These are phyloP conservation scores for Penicillium sp. DNA, from an alignment of 2,329 filamentous ascomycete species.

Conservation along the genomic window DNA sequence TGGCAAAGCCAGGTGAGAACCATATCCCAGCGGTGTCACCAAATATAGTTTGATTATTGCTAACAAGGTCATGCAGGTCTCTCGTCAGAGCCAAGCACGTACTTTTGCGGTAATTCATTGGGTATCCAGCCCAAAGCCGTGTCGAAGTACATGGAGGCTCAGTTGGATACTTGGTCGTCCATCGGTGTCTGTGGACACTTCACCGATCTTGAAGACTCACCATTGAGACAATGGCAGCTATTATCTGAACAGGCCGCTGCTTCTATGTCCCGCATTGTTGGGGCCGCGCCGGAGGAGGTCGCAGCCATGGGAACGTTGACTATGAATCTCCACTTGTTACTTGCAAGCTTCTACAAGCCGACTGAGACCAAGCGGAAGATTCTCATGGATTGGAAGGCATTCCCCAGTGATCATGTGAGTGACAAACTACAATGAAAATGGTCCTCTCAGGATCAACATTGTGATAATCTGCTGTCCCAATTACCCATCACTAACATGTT, in stretches of 20 bases:
- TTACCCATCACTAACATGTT: constrained; percentile 8
- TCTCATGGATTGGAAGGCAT: constrained; percentile 80
- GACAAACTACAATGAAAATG: background rate
- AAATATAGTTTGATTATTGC: background rate
- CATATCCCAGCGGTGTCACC: background rate
- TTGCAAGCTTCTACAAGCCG: constrained; percentile 79
- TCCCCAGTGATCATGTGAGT: constrained; percentile 75
- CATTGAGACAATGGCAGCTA: constrained; percentile 70
- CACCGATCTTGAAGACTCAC: constrained; percentile 62
- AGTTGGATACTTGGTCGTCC: constrained; percentile 77
- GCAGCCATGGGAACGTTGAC: constrained; percentile 86
- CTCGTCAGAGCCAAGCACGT: constrained; percentile 52
- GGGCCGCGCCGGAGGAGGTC: constrained; percentile 68
- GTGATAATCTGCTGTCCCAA: background rate
- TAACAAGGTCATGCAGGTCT: constrained; percentile 27
- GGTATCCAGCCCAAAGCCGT: constrained; percentile 75
- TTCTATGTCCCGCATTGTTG: constrained; percentile 69
- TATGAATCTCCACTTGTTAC: constrained; percentile 72
- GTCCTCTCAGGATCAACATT: background rate
- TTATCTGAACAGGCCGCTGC: constrained; percentile 71
- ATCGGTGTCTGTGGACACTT: constrained; percentile 85
- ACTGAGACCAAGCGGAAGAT: constrained; percentile 66
- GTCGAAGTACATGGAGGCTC: constrained; percentile 62
- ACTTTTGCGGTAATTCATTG: constrained; percentile 86
- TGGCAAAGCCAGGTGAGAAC: constrained; percentile 42